Evolutionary conservation across 2,329 filamentous ascomycete species (phyloP).

Genomic region (Diaporthe batatas): DNA sequence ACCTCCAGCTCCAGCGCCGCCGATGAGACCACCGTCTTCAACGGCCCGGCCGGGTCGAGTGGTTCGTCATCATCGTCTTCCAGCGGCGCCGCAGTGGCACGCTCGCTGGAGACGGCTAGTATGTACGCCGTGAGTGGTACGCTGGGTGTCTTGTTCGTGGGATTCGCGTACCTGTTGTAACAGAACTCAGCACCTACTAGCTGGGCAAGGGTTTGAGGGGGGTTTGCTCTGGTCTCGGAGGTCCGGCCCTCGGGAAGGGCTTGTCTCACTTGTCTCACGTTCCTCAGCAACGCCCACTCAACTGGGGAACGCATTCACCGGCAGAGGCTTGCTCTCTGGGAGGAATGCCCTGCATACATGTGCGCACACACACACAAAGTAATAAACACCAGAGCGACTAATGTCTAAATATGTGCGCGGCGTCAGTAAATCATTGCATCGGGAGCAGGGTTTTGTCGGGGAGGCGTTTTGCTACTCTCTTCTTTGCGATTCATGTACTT

Average conservation of each 20-base stretch:
- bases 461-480: neutral
- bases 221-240: neutral
- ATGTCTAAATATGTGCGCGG: conserved; percentile 33
- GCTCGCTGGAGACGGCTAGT: conserved; percentile 37
- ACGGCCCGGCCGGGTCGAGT: conserved; percentile 47
- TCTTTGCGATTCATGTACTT: conserved; percentile 8
- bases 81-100: conserved; percentile 25
- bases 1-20: conserved; percentile 46
- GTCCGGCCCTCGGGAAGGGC: conserved; percentile 6
- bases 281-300: neutral
- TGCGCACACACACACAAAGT: neutral
- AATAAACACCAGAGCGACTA: conserved; percentile 6
- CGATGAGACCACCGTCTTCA: conserved; percentile 55
- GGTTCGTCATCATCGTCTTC: conserved; percentile 19
- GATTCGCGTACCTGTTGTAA: conserved; percentile 41
- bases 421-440: conserved; percentile 31
- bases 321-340: neutral
- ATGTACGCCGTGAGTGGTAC: conserved; percentile 38
- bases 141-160: conserved; percentile 39
- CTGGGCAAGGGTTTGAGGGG: neutral
- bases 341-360: neutral
- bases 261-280: neutral
- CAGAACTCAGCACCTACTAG: neutral
- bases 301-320: neutral
- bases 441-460: conserved; percentile 10